A percentile compares a stretch with the other conserved stretches of the same genome.
These are phyloP conservation scores for Geosmithia morbida DNA, from an alignment of 2,329 filamentous ascomycete species.

Conservation along the genomic window DNA sequence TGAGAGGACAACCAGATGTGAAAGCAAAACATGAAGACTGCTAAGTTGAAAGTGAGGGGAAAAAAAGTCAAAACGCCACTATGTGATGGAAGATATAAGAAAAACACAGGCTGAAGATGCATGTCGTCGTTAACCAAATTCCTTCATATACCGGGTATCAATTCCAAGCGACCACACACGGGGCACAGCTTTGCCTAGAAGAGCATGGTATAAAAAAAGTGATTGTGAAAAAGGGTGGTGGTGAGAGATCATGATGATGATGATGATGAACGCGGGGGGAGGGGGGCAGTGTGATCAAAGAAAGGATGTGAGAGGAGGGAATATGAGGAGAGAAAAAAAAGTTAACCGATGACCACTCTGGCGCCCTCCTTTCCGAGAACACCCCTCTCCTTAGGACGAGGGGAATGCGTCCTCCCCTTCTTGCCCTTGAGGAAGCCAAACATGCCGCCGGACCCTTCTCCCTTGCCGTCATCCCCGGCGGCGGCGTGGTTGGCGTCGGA, in stretches of 20 bases:
- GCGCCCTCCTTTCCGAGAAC: conserved; percentile 93
- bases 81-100: too few relatives aligned
- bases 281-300: too few relatives aligned
- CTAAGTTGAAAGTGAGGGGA: too few relatives aligned
- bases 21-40: too few relatives aligned
- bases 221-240: neutral
- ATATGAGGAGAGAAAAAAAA: too few relatives aligned
- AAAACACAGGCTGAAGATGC: neutral
- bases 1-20: too few relatives aligned
- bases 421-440: conserved; percentile 82
- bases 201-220: neutral
- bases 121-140: neutral
- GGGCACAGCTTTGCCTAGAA: neutral
- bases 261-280: too few relatives aligned
- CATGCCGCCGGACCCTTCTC: conserved; percentile 58
- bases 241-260: too few relatives aligned
- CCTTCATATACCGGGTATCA: conserved; percentile 1
- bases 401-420: conserved; percentile 79
- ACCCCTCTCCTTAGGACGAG: conserved; percentile 85
- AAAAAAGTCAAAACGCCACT: too few relatives aligned
- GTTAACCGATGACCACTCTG: conserved; percentile 58
- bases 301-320: too few relatives aligned
- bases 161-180: conserved; percentile 1
- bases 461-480: conserved; percentile 31
- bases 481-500: conserved; percentile 51